These are phyloP conservation scores for Tetramitus jugosus DNA, from an alignment of 208 protist species.

Conservation along the genomic window DNA sequence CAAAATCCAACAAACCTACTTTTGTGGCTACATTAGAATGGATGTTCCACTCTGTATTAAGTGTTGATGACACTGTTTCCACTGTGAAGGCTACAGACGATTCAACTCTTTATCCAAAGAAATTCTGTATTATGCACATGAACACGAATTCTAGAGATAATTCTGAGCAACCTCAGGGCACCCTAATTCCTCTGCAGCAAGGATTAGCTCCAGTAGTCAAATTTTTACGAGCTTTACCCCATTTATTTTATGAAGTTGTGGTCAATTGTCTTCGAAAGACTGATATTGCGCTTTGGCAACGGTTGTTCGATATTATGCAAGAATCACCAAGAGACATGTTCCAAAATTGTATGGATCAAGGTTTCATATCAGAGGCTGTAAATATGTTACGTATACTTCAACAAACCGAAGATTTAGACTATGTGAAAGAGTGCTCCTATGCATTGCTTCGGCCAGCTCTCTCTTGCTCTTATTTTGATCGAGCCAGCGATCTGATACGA, in stretches of 20 bases:
- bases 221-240: not conserved
- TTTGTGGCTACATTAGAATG: conserved; percentile 12
- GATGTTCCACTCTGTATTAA: conserved; percentile 16
- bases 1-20: not conserved
- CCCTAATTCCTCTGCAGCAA: not conserved
- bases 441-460: not conserved
- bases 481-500: not conserved
- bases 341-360: not conserved
- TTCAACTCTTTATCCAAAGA: not conserved
- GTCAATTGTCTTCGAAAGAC: conserved; percentile 17
- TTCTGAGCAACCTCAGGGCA: no score
- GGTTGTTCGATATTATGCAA: not conserved
- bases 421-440: not conserved
- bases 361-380: not conserved
- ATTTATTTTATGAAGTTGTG: conserved; percentile 7
- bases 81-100: no score
- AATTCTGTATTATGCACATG: not conserved
- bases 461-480: not conserved
- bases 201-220: not conserved
- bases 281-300: not conserved
- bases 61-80: not conserved
- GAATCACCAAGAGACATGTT: not conserved
- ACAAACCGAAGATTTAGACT: conserved; percentile 1
- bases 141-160: not conserved
- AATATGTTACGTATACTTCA: conserved; percentile 19